phyloP scores from a whole-genome alignment of 345 rosid species.

The Linum lewisii region DNA sequence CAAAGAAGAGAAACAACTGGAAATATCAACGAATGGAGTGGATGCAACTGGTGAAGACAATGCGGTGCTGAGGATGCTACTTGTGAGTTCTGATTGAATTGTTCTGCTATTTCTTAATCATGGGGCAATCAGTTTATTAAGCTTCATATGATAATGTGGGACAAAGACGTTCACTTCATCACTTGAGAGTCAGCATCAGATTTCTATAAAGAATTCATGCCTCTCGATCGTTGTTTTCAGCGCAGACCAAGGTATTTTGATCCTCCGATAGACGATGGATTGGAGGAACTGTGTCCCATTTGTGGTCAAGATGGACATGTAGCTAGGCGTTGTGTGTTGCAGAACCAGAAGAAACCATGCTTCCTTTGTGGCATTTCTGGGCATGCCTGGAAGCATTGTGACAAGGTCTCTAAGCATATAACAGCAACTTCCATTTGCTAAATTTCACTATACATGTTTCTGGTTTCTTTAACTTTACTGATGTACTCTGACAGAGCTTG shows the following conservation, averaged over 20 bases:
- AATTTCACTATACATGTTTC: conserved; percentile 1
- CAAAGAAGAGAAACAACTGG: conserved; percentile 10
- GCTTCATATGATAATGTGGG: too few relatives aligned
- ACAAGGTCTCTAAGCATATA: conserved; percentile 15
- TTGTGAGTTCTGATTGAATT: conserved; percentile 20
- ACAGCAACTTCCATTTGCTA: neutral
- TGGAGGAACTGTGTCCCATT: conserved; percentile 2
- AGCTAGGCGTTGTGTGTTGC: conserved; percentile 7
- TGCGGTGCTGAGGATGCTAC: conserved; percentile 18
- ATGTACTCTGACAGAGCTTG: neutral
- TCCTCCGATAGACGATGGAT: conserved; percentile 11
- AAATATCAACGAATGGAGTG: neutral
- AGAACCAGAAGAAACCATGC: conserved; percentile 18
- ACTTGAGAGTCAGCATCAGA: neutral
- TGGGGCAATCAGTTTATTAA: too few relatives aligned
- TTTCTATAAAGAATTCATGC: neutral
- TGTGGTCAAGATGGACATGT: conserved; percentile 13
- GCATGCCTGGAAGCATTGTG: conserved; percentile 20
- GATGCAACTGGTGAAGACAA: conserved; percentile 10
- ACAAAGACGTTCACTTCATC: neutral
- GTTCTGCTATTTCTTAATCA: too few relatives aligned
- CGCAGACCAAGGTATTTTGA: conserved; percentile 28
- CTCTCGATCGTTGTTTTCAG: conserved; percentile 4
- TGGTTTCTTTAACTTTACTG: conserved; percentile 12
- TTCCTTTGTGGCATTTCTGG: conserved; percentile 18